Base-by-base conservation (phyloP, 352 stramenopile genomes). In the Poterioochromonas sp. region DNA sequence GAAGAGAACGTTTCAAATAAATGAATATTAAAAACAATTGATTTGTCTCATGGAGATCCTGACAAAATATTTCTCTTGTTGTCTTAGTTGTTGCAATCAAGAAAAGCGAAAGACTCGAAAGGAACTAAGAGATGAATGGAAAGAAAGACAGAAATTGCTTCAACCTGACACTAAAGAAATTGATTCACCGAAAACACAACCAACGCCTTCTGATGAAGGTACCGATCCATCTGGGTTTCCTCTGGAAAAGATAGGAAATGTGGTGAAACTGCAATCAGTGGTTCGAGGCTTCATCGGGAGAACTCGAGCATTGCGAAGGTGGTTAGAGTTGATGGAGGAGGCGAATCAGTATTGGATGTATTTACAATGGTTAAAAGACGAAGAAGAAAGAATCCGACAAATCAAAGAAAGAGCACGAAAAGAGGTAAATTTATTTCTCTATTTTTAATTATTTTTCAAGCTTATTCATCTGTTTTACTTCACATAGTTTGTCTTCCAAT, bases 311-410 rank as follows among this genome's bases (percentile, higher is more conserved):
- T 18, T 18, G 22, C 29, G 20, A 22, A 40, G 12, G 20, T 73
- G 63, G 63, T 5, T n/a, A 8, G 63, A 51, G n/a, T 11, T 29
- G 18, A 51, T 73, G 2, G 26, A 51, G 5, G 63, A 47, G 29
- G 63, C 29, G 20, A 43, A 73, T 32, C 51, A 44, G 63, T 51
- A 73, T 32, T 73, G 63, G 63, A 18, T 44, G 29, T 44, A 73
- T 44, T 29, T 43, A 32, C 5, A 51, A 18, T 51, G 29, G 5
- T n/a, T 73, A 26, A 8, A 41, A 22, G 35, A 8, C 8, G 63
- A 73, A 73, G 63, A 73, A 51, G 37, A 73, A 29, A 51, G 63
- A 26, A 5, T 44, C 8, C 8, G 41, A 73, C 5, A 26, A n/a
- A 2, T 43, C 11, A 51, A 20, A 26, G 8, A 8, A 51, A 22